These are phyloP conservation scores for Epichloe sibirici DNA, from an alignment of 2,329 filamentous ascomycete genomes.

Conservation along the genomic window DNA sequence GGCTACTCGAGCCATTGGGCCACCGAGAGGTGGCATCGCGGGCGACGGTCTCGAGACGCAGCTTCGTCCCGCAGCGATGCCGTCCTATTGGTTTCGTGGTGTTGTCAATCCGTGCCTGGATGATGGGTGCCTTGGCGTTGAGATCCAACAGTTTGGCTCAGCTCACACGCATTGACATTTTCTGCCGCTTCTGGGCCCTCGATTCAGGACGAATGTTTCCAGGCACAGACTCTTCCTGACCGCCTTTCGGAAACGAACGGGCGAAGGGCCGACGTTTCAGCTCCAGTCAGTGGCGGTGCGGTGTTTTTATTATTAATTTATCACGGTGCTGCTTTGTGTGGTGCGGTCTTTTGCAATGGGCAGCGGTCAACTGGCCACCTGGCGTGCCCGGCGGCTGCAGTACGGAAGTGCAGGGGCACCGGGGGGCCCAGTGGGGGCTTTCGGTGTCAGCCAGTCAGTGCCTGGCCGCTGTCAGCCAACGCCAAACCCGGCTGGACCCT, in stretches of 20 bases:
- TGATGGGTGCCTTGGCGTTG: neutral
- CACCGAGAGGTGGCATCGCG: slow-evolving; percentile 24
- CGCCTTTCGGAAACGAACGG: slow-evolving; percentile 6
- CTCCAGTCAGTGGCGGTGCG: no score
- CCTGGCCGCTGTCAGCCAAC: slow-evolving; percentile 1
- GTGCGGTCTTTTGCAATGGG: neutral
- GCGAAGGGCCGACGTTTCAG: neutral
- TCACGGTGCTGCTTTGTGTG: neutral
- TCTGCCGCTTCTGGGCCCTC: neutral
- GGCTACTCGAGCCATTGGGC: slow-evolving; percentile 18
- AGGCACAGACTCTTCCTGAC: slow-evolving; percentile 3
- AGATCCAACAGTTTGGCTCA: neutral
- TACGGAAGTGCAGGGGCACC: neutral
- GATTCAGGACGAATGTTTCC: neutral
- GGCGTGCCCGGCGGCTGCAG: neutral
- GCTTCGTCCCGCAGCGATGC: neutral
- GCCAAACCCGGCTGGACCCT: neutral
- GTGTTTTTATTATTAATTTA: no score
- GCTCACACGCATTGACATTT: neutral
- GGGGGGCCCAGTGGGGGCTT: neutral
- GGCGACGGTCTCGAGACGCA: neutral
- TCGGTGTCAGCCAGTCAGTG: neutral
- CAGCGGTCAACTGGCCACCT: no score
- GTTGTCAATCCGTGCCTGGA: neutral
- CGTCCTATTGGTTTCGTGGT: neutral